A percentile compares a stretch with the other conserved stretches of the same genome.
Conservation (phyloP, 2,329 filamentous ascomycete genomes). For the Pseudogymnoascus sp. region DNA sequence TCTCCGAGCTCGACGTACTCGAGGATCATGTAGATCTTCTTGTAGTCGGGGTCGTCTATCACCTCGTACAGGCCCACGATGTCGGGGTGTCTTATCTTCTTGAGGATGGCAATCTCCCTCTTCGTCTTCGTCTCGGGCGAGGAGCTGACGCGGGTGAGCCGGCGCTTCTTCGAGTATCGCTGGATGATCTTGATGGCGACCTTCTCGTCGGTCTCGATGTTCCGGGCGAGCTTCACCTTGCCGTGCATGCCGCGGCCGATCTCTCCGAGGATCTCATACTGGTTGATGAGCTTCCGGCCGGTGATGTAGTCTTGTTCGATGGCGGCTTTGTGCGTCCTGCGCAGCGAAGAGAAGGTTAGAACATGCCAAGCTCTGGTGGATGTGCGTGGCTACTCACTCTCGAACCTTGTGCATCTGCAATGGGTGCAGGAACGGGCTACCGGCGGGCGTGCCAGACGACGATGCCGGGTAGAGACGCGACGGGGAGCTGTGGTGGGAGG, state of each 20-base stretch:
- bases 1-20: constrained; percentile 93
- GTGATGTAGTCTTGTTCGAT: constrained; percentile 84
- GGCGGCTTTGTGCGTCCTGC: constrained; percentile 77
- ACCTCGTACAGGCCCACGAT: constrained; percentile 93
- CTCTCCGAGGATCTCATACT: constrained; percentile 95
- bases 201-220: constrained; percentile 63
- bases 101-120: constrained; percentile 93
- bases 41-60: constrained; percentile 90
- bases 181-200: constrained; percentile 99
- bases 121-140: constrained; percentile 73
- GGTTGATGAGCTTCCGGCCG: constrained; percentile 92
- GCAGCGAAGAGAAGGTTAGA: constrained; percentile 13
- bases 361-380: constrained; percentile 8
- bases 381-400: constrained; percentile 50
- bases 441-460: constrained; percentile 39
- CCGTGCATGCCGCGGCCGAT: constrained; percentile 93
- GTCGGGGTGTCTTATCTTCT: constrained; percentile 96
- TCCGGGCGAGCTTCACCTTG: constrained; percentile 91
- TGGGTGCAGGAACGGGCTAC: constrained; percentile 59
- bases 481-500: constrained; percentile 30
- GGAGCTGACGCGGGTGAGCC: constrained; percentile 68
- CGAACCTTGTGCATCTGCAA: constrained; percentile 64
- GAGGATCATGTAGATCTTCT: constrained; percentile 97
- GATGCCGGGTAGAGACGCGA: constrained; percentile 33
- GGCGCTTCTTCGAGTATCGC: constrained; percentile 84